phyloP scores from a whole-genome alignment of 2,329 filamentous ascomycete genomes.

The Colletotrichum lupini region DNA sequence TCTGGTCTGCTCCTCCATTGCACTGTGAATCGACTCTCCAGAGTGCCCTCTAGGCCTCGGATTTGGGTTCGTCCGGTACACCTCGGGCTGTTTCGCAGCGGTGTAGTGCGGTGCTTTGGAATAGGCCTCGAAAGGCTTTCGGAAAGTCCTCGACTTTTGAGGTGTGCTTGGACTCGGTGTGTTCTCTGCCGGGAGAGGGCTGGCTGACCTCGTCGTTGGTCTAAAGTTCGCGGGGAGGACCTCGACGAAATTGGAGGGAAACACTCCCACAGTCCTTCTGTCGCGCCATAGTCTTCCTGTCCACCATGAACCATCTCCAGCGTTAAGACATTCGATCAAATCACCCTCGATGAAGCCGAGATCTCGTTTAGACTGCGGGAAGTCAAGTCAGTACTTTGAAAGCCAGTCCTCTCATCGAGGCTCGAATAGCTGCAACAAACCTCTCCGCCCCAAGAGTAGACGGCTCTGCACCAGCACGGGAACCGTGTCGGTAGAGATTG shows the following conservation, averaged over 20 bases:
- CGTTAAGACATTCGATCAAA: conserved; percentile 97
- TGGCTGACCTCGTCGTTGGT: conserved; percentile 73
- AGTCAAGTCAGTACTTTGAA: conserved; percentile 38
- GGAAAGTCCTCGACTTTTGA: conserved; percentile 71
- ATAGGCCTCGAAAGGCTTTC: conserved; percentile 76
- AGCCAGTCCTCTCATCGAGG: background rate
- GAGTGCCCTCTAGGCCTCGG: conserved; percentile 54
- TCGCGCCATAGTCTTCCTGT: conserved; percentile 92
- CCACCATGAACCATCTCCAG: conserved; percentile 98
- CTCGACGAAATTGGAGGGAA: conserved; percentile 97
- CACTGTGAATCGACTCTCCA: conserved; percentile 47
- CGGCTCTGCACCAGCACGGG: conserved; percentile 90
- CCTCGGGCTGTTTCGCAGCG: conserved; percentile 69
- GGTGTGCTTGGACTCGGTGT: conserved; percentile 66
- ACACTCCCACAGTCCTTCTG: conserved; percentile 88
- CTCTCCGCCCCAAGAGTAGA: conserved; percentile 96
- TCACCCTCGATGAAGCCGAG: conserved; percentile 98
- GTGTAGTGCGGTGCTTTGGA: conserved; percentile 74
- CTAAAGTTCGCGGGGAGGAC: conserved; percentile 87
- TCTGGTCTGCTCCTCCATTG: conserved; percentile 10
- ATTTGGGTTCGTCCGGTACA: conserved; percentile 59
- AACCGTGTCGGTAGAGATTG: conserved; percentile 79
- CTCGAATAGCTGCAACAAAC: conserved; percentile 48
- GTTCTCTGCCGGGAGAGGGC: conserved; percentile 67
- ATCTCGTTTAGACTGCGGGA: conserved; percentile 81